These are phyloP conservation scores for Warburgia ugandensis DNA, from an alignment of 164 flowering plant genomes.

Conservation along the genomic window DNA sequence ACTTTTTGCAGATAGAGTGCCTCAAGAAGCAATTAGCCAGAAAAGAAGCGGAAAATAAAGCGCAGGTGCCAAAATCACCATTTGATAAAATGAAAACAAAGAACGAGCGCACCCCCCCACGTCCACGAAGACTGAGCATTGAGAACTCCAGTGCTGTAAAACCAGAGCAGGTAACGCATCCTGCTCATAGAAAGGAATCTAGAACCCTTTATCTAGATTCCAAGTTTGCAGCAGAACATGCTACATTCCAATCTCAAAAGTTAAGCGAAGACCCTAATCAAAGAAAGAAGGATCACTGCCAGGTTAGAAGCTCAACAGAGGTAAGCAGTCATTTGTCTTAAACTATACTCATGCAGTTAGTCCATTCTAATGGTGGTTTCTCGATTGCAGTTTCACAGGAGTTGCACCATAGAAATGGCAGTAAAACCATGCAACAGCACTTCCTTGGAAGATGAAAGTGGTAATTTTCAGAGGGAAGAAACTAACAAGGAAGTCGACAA, in stretches of 20 bases:
- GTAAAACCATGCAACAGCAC: no score
- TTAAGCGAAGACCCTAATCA: constrained; percentile 1
- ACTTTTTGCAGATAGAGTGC: constrained; percentile 52
- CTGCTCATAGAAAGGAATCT: not conserved
- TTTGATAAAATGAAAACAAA: constrained; percentile 10
- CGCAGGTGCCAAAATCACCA: constrained; percentile 23
- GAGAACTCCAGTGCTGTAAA: constrained; percentile 17
- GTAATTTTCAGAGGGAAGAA: not conserved
- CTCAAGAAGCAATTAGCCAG: constrained; percentile 63
- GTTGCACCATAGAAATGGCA: no score
- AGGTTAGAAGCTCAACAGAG: not conserved
- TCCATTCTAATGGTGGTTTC: no score
- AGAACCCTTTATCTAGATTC: not conserved
- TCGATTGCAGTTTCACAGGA: no score
- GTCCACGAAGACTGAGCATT: constrained; percentile 35
- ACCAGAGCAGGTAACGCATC: constrained; percentile 6
- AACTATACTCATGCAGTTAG: no score
- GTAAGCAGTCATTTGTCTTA: no score
- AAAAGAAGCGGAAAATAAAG: constrained; percentile 33
- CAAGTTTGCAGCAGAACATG: not conserved
- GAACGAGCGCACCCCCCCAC: constrained; percentile 35
- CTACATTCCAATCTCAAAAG: not conserved
- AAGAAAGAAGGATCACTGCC: not conserved
- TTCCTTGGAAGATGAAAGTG: not conserved
- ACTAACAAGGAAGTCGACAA: constrained; percentile 2